phyloP scores from a whole-genome alignment of 116 monocot genomes.

The Thalassia testudinum region DNA sequence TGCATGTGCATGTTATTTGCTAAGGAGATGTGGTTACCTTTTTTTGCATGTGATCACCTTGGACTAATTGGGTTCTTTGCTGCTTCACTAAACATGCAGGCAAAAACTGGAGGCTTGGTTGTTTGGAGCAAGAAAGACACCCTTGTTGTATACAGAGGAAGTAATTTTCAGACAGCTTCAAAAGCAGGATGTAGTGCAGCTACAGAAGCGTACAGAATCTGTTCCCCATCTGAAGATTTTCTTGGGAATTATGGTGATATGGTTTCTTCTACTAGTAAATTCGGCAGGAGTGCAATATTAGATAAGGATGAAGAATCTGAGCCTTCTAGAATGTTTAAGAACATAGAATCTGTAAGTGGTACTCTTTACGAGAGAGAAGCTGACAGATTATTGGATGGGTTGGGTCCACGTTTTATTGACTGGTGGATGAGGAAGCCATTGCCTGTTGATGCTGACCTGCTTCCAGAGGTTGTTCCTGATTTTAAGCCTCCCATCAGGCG shows the following conservation, averaged over 20 bases:
- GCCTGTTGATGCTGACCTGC: conserved; percentile 91
- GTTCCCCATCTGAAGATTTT: background rate
- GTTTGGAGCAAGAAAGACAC: conserved; percentile 54
- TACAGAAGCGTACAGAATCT: too few relatives aligned
- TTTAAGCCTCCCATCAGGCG: conserved; percentile 53
- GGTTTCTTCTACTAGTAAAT: background rate
- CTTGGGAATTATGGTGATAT: conserved; percentile 1
- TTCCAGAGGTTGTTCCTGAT: conserved; percentile 60
- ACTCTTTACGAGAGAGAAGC: conserved; percentile 75
- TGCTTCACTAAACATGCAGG: conserved; percentile 13
- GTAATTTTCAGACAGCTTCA: conserved; percentile 4
- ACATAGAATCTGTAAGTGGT: conserved; percentile 11
- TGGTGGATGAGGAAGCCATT: conserved; percentile 90
- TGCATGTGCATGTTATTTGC: too few relatives aligned
- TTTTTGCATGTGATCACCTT: too few relatives aligned
- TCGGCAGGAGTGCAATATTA: too few relatives aligned
- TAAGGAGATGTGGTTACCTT: too few relatives aligned
- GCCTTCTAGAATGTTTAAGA: conserved; percentile 2
- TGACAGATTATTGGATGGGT: conserved; percentile 54
- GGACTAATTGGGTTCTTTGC: too few relatives aligned
- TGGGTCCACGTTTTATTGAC: conserved; percentile 89
- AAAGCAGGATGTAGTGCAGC: background rate
- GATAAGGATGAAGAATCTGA: background rate
- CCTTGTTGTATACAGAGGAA: conserved; percentile 57
- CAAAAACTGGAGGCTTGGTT: conserved; percentile 84